These are phyloP conservation scores for Fusarium sacchari DNA, from an alignment of 2,329 filamentous ascomycete genomes.

Conservation along the genomic window DNA sequence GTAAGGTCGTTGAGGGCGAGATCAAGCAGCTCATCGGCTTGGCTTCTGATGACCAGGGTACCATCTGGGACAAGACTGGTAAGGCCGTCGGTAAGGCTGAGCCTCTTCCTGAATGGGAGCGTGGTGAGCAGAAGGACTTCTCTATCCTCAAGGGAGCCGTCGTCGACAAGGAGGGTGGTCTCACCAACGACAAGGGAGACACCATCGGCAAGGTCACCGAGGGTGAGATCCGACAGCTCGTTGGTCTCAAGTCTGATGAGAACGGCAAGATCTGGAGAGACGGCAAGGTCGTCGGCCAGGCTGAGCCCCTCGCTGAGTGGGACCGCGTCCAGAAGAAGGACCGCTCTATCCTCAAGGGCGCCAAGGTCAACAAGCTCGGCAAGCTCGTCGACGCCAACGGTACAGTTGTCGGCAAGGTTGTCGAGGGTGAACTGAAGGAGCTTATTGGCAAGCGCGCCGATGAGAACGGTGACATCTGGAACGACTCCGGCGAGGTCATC, in stretches of 20 bases:
- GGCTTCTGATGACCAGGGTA: conserved; percentile 72
- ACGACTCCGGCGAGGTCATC: conserved; percentile 73
- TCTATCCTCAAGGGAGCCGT: conserved; percentile 31
- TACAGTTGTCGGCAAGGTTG: conserved; percentile 68
- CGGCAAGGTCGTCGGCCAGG: conserved; percentile 72
- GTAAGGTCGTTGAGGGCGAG: conserved; percentile 73
- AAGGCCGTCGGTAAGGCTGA: conserved; percentile 74
- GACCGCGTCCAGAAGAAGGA: conserved; percentile 56
- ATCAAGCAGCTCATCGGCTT: conserved; percentile 72
- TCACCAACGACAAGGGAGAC: conserved; percentile 62
- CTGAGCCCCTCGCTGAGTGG: conserved; percentile 68
- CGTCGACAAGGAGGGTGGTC: conserved; percentile 62
- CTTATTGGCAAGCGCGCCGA: conserved; percentile 72
- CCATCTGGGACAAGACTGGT: conserved; percentile 71
- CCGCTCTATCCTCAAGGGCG: conserved; percentile 61
- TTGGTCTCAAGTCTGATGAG: conserved; percentile 73
- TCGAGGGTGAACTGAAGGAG: conserved; percentile 71
- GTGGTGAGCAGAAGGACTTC: conserved; percentile 49
- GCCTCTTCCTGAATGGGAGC: conserved; percentile 66
- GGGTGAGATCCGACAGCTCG: conserved; percentile 70
- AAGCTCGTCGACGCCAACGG: conserved; percentile 66
- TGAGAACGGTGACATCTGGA: conserved; percentile 75
- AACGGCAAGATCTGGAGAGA: conserved; percentile 75
- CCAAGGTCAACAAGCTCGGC: conserved; percentile 68
- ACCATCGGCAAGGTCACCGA: conserved; percentile 70